Percentiles rank a stretch among this genome's conserved stretches.
Evolutionary conservation across 2,329 filamentous ascomycete genomes (phyloP).

Genomic region (Exophiala alcalophila): DNA sequence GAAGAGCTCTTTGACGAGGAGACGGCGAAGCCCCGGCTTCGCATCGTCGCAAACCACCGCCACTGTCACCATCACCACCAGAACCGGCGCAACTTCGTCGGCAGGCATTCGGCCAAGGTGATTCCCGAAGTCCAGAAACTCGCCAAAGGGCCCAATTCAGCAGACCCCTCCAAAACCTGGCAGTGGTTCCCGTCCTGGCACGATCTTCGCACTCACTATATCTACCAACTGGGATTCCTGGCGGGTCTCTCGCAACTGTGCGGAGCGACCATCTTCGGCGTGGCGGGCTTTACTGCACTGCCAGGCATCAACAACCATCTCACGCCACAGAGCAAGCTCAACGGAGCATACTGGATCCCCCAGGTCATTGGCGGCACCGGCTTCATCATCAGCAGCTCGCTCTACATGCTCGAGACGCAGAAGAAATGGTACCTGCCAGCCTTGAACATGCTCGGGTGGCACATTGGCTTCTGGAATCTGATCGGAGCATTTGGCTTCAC

Average conservation of each 20-base stretch:
- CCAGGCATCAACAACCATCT: constrained; percentile 56
- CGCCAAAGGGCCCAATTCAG: constrained; percentile 3
- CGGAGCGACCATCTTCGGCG: constrained; percentile 63
- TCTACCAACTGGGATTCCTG: constrained; percentile 62
- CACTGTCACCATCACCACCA: constrained; percentile 26
- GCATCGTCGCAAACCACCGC: constrained; percentile 10
- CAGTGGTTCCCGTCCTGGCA: constrained; percentile 58
- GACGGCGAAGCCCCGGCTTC: constrained; percentile 6
- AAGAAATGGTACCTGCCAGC: constrained; percentile 61
- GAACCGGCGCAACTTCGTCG: constrained; percentile 36
- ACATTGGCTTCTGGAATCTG: constrained; percentile 65
- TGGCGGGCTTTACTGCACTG: constrained; percentile 59
- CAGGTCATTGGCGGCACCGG: constrained; percentile 62
- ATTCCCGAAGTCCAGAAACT: not conserved
- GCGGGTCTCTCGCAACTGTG: constrained; percentile 57
- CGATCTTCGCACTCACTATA: constrained; percentile 59
- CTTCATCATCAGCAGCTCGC: constrained; percentile 56
- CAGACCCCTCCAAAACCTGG: constrained; percentile 52
- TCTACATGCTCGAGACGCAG: constrained; percentile 68
- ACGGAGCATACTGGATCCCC: constrained; percentile 61
- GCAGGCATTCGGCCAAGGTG: constrained; percentile 29
- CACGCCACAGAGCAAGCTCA: constrained; percentile 39
- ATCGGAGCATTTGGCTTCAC: constrained; percentile 64
- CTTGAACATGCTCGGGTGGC: constrained; percentile 59
- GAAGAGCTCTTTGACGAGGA: constrained; percentile 48